Conservation (phyloP, 208 protist species). For the Leishmania gerbilli region DNA sequence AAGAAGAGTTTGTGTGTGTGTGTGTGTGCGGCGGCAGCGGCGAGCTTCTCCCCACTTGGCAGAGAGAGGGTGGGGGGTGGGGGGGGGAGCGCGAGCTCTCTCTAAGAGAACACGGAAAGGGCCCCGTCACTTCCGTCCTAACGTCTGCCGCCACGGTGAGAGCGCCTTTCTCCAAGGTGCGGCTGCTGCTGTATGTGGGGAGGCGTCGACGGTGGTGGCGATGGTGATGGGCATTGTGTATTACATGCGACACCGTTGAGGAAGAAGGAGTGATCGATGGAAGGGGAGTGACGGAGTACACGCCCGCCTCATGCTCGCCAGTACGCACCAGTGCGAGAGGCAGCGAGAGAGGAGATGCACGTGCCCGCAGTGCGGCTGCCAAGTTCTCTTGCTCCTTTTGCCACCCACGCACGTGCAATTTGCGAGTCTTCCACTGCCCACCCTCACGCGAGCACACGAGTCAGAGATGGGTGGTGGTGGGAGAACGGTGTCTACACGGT, state of each 20-base stretch:
- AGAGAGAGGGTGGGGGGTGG: not conserved
- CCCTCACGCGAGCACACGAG: not conserved
- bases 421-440: not conserved
- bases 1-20: not conserved
- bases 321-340: not conserved
- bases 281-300: not conserved
- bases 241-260: not conserved
- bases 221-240: too few relatives aligned
- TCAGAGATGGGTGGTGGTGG: not conserved
- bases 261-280: not conserved
- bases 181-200: too few relatives aligned
- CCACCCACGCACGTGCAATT: not conserved
- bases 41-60: not conserved
- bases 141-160: too few relatives aligned
- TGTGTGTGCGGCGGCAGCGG: not conserved
- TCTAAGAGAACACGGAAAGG: too few relatives aligned
- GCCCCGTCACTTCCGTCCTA: too few relatives aligned
- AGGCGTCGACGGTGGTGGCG: too few relatives aligned
- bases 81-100: too few relatives aligned
- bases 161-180: too few relatives aligned
- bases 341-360: not conserved
- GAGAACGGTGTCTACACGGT: not conserved
- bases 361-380: not conserved
- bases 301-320: not conserved
- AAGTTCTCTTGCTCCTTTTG: too few relatives aligned